Conservation (phyloP, 495 filamentous ascomycete species). For the Talaromyces trachyspermus region DNA sequence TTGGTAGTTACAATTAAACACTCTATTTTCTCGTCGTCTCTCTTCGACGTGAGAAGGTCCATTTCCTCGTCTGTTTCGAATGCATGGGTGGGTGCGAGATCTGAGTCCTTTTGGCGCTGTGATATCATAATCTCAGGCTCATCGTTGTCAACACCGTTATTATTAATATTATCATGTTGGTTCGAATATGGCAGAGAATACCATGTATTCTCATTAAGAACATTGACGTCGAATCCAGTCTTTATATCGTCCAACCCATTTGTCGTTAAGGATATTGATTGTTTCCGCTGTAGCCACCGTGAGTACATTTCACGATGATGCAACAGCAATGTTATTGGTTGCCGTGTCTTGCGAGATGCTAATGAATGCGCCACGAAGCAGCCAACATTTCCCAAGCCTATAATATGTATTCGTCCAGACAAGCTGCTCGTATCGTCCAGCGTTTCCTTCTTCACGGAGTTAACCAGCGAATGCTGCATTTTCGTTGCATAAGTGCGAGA, state of each 20-base stretch:
- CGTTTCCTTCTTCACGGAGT: not conserved
- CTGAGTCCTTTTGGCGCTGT: no score
- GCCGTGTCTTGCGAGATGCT: slow-evolving; percentile 46
- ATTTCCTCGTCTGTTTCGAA: slow-evolving; percentile 11
- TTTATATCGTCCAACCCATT: slow-evolving; percentile 35
- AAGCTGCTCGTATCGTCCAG: slow-evolving; percentile 17
- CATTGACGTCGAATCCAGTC: slow-evolving; percentile 37
- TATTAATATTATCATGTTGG: slow-evolving; percentile 15
- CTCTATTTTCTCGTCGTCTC: slow-evolving; percentile 48
- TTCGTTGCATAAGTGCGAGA: not conserved
- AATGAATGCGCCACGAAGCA: slow-evolving; percentile 55
- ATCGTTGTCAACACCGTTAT: no score
- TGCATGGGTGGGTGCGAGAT: no score
- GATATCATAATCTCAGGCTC: no score
- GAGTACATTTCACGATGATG: slow-evolving; percentile 28
- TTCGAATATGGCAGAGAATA: slow-evolving; percentile 23
- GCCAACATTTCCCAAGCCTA: slow-evolving; percentile 52
- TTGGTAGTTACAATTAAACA: slow-evolving; percentile 71
- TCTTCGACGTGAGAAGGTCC: slow-evolving; percentile 11
- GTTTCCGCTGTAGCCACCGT: slow-evolving; percentile 21
- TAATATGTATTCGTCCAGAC: slow-evolving; percentile 48
- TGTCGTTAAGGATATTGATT: slow-evolving; percentile 22
- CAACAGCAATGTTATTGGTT: slow-evolving; percentile 51
- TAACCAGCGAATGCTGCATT: not conserved
- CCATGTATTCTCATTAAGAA: slow-evolving; percentile 23